These are phyloP conservation scores for Fraxinus ornus DNA, from an alignment of 305 asterid genomes.

Conservation along the genomic window DNA sequence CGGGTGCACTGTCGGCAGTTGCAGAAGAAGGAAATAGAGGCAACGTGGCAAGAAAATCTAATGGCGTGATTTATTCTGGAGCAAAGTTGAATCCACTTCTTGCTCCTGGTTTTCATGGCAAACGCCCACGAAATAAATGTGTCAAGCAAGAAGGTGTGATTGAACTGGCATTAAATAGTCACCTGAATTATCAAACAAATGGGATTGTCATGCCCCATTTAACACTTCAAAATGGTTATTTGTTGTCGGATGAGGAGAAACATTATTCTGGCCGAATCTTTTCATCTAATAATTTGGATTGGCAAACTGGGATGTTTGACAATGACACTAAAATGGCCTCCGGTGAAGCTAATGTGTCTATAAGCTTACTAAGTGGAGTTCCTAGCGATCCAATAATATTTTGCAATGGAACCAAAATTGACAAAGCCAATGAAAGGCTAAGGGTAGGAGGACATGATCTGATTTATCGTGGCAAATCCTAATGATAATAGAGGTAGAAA, in stretches of 20 bases:
- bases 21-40: too few species aligned
- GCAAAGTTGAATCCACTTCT: constrained; percentile 56
- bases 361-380: constrained; percentile 28
- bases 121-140: constrained; percentile 32
- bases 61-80: constrained; percentile 23
- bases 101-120: constrained; percentile 65
- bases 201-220: constrained; percentile 13
- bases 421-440: neutral
- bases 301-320: neutral
- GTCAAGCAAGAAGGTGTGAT: constrained; percentile 14
- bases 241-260: constrained; percentile 10
- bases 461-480: too few species aligned
- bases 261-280: constrained; percentile 5
- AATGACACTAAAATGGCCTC: constrained; percentile 25
- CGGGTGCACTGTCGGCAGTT: too few species aligned
- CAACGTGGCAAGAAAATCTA: constrained; percentile 28
- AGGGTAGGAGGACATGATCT: neutral
- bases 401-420: neutral
- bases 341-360: constrained; percentile 14
- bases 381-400: neutral
- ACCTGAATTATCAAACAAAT: constrained; percentile 15
- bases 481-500: too few species aligned
- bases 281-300: neutral
- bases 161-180: constrained; percentile 14
- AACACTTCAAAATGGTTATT: constrained; percentile 29